Evolutionary conservation across 1,139 yeast species (phyloP), one percentile per base, ranked within the genome.

Genomic region (Geotrichum restrictum): DNA sequence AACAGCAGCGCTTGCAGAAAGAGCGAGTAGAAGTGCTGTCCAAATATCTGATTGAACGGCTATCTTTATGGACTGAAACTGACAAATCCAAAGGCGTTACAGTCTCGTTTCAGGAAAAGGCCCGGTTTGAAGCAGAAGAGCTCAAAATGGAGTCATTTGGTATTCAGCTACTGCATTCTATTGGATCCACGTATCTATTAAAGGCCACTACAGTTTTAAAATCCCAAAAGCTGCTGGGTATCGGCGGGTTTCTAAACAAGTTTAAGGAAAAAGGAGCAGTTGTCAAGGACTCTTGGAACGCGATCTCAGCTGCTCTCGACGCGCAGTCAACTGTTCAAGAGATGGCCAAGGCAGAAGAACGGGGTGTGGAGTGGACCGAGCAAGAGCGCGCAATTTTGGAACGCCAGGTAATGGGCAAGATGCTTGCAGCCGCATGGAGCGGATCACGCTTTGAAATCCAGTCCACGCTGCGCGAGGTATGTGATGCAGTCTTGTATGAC

Each of bases 81-180:
- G 86, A 82, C 57, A 83, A 84, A 75, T 80, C 80, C 46, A 78
- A 72, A 1, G 89, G 81, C 55, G 85, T 89, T 38, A 80, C 82
- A n/a, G 71, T 72, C 29, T 81, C 95, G 0, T 91, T 88, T 69
- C 75, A 75, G 56, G 79, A 77, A 52, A 88, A 89, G 68, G 78
- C 86, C 64, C 78, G 77, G 59, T 79, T 85, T 40, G 97, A 91
- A 69, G 96, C 96, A 1, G 95, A 89, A 64, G 78, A 85, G 46
- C 77, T 93, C 57, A 91, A 91, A 66, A 83, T 88, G 86, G 98
- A 91, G 69, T 87, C 96, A 49, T 93, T 91, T 71, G 98, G 98
- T 8, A 73, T 89, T 49, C 96, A 91, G 66, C 83, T 91, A 45
- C 77, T 93, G 54, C 97, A 91, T 64, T 79, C 96, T 0, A 81